A percentile compares a stretch with the other conserved stretches of the same genome.
phyloP scores from a whole-genome alignment of 176 grass and related monocot species.

The Rhipidocladum racemiflorum region DNA sequence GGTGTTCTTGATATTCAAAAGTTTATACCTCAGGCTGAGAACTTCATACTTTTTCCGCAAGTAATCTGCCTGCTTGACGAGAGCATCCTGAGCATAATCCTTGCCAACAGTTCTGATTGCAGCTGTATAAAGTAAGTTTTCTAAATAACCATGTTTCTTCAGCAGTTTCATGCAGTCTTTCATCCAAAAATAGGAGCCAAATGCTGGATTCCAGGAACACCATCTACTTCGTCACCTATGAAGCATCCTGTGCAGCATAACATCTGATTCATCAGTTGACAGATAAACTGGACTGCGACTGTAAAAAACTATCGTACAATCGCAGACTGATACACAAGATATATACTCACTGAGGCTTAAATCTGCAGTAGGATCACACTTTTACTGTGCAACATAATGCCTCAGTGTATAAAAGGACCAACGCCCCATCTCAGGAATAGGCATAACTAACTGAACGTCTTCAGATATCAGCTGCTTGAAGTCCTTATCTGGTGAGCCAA shows the following conservation, averaged over 20 bases:
- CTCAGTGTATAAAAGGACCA: conserved; percentile 91
- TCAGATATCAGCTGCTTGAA: conserved; percentile 95
- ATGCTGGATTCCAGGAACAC: conserved; percentile 90
- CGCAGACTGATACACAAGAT: background rate
- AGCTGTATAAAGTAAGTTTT: conserved; percentile 81
- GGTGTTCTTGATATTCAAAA: background rate
- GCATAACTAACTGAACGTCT: conserved; percentile 83
- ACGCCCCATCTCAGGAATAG: conserved; percentile 75
- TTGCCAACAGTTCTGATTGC: conserved; percentile 73
- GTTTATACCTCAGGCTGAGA: conserved; percentile 70
- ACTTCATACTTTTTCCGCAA: conserved; percentile 82
- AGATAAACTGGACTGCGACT: background rate
- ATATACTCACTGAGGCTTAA: conserved; percentile 91
- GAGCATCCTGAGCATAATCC: conserved; percentile 84
- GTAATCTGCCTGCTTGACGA: conserved; percentile 82
- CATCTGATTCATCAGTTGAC: background rate
- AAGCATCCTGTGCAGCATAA: conserved; percentile 61
- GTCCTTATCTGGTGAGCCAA: conserved; percentile 88
- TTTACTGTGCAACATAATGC: conserved; percentile 88
- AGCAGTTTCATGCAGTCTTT: conserved; percentile 87
- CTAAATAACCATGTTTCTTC: conserved; percentile 82
- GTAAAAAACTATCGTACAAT: background rate
- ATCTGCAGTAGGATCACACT: conserved; percentile 76
- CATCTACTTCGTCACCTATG: conserved; percentile 87
- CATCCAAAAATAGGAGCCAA: conserved; percentile 77